Evolutionary conservation across 176 grass and related monocot species (phyloP), one percentile per base, ranked within the genome.

Genomic region (Oryza glumipatula): DNA sequence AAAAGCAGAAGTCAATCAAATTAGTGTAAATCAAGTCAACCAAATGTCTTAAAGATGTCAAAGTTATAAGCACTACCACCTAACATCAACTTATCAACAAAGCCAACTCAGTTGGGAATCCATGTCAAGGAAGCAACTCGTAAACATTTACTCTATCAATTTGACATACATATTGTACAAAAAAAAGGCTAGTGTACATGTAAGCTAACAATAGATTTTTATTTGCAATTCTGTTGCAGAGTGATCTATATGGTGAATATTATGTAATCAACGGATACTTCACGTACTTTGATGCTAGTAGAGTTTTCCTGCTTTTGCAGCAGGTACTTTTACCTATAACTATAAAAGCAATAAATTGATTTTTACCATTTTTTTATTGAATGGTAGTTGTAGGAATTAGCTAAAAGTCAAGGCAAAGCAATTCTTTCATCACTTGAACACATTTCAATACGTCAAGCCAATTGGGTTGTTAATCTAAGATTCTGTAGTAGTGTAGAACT

Each of bases 301-400:
- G 6, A 14, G 15, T 64, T 16, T 79, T 16, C 26, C 17, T 58
- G 11, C 30, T 35, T 64, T 78, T 21, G 17, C 56, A 83, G 10
- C 1, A 69, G 23, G 72, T 66, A 15, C 36, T 79, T 82, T 56
- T 70, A 80, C 65, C 52, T 81, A 74, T 76, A 76, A 65, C 41
- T 45, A 56, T n/a, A 65, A 49, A 72, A 78, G 23, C 23, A 79
- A 17, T 65, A 49, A 65, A 8, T 17, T 76, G 4, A 21, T 70
- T 76, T 52, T 52, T 51, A 70, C 12, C 30, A 60, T 54, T 68
- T 63, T 15, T 69, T 76, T 24, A 73, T 47, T 86, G 30, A n/a
- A 67, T 38, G 21, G 28, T 35, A 28, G 17, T 43, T 10, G 41
- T 60, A 68, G n/a, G 67, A 71, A 65, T 6, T 28, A 82, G 8